Base-by-base conservation (phyloP, 768 basidiomycete genomes). In the Zangia roseola region DNA sequence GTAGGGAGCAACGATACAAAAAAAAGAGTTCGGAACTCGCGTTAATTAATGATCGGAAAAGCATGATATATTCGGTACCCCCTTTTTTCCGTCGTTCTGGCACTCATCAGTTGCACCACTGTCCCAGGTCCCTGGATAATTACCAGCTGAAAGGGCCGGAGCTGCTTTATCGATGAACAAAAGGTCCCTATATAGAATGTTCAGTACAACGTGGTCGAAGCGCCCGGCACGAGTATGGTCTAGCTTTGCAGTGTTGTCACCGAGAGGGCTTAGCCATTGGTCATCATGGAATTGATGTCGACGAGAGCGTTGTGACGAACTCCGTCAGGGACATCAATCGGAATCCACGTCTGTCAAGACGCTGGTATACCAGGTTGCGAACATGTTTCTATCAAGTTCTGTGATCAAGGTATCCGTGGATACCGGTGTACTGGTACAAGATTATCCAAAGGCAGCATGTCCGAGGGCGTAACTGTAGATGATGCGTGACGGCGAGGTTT, bases 401-500 rank as follows among this genome's bases (percentile, higher is more conserved):
- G 53, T 54, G 41, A 58, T 61, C 56, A 59, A 52, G 36, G 66
- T 64, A 58, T 68, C 64, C 66, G 67, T 57, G 55, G 56, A 57
- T 67, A 67, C 58, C 68, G 36, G 50, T 48, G 54, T 59, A 62
- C 60, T 59, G 58, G 47, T 59, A 69, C 60, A 60, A 58, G 45
- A 64, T 53, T 55, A 59, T 70, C 57, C 49, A 41, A 36, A 48
- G 53, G 44, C 10, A 63, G 53, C 30, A 70, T 37, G 42, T 65
- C 71, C 52, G 64, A 54, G 12, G 52, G 37, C 14, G 51, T 52
- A 34, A 67, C 55, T 38, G 71, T 54, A 43, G 73, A 45, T 47
- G 69, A 52, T 40, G 65, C 55, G 49, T 75, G 80, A 58, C 77
- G 73, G 65, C 83, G 84, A 37, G 94, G 93, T 73, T 97, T 97